Percentiles rank a stretch among this genome's conserved stretches.
phyloP scores from a whole-genome alignment of 345 rosid genomes.

The Dipteronia dyeriana region DNA sequence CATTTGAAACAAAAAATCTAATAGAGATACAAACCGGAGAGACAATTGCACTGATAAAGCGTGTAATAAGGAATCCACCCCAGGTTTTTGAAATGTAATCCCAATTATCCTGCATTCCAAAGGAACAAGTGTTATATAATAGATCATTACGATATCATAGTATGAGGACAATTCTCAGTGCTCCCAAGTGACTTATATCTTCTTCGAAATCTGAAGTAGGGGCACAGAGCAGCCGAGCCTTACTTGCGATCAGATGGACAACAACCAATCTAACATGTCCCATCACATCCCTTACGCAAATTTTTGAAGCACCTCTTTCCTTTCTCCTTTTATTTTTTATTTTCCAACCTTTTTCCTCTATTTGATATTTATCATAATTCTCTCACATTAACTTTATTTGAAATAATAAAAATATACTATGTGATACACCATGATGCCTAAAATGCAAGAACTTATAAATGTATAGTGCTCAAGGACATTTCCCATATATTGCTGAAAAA shows the following conservation, averaged over 20 bases:
- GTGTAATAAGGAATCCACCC: constrained; percentile 78
- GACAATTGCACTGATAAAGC: constrained; percentile 66
- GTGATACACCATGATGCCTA: neutral
- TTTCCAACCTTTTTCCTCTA: neutral
- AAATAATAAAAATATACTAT: neutral
- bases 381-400: neutral
- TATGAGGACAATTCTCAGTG: neutral
- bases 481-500: neutral
- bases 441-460: neutral
- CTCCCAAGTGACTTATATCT: neutral
- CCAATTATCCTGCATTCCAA: constrained; percentile 67
- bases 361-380: neutral
- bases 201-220: constrained; percentile 1
- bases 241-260: neutral
- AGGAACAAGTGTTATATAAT: neutral
- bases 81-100: constrained; percentile 60
- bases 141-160: neutral
- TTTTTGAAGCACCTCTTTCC: neutral
- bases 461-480: neutral
- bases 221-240: neutral
- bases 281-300: neutral
- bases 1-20: neutral
- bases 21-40: constrained; percentile 60
- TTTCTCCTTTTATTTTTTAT: too few species aligned
- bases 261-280: neutral